Base-by-base conservation (phyloP, 2,329 filamentous ascomycete genomes). In the Trichophyton simii region DNA sequence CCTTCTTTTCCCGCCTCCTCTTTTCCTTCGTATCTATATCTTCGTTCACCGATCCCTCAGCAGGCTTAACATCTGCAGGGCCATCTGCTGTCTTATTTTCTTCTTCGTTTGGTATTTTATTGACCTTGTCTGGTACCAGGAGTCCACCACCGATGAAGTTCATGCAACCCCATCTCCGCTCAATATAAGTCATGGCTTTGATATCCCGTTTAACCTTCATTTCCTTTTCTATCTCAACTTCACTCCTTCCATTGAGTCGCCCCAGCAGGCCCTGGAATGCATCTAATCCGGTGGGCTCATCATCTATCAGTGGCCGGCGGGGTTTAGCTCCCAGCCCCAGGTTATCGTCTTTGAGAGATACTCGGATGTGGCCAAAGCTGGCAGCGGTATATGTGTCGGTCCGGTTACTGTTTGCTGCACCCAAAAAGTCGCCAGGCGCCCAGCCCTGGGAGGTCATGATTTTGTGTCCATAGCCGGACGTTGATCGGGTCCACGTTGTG, bases 391-490 rank as follows among this genome's bases (percentile, higher is more conserved):
- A 88, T 64, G 88, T 83, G 55, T 85, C 83, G 34, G 88, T 81
- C 68, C 96, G 91, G 0, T 84, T 76, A 6, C 90, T 85, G 71
- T 91, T 81, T 68, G 87, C 82, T 3, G 87, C 88, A 60, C 94
- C 94, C 22, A 99, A 83, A 60, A 84, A 88, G 66, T 87, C 82
- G 41, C 94, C 94, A 0, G 91, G 90, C 64, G 86, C 82, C 94
- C 94, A 99, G 66, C 94, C 94, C 70, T 96, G 91, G 15, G 87
- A 81, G 58, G 86, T 84, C 70, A 99, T 85, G 67, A 97, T 92
- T 71, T 86, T 89, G 73, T 96, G 91, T 67, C 94, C 94, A 73
- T 94, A 97, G 60, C 85, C 86, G 61, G 82, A 82, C 66, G 87
- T 89, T 72, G 91, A 87, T 69, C 87, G 86, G 61, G 87, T 86